These are phyloP conservation scores for Sclerotinia subarctica DNA, from an alignment of 2,329 filamentous ascomycete genomes.

Conservation along the genomic window DNA sequence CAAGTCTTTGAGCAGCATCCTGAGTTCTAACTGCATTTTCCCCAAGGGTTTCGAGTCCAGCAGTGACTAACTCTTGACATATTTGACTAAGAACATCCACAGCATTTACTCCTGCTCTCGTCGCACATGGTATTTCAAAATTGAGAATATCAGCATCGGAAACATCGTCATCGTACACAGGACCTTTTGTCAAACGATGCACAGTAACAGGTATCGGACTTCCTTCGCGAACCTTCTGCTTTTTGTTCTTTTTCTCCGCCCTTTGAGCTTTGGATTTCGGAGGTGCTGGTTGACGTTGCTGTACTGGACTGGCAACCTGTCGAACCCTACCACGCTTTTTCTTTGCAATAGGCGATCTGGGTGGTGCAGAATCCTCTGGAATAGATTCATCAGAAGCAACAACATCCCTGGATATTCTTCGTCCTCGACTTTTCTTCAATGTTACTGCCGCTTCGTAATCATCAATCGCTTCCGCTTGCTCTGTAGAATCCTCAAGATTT, in stretches of 20 bases:
- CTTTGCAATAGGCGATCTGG: slow-evolving; percentile 13
- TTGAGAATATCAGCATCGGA: slow-evolving; percentile 47
- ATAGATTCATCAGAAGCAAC: slow-evolving; percentile 41
- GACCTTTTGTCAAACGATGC: slow-evolving; percentile 55
- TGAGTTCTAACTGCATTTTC: slow-evolving; percentile 44
- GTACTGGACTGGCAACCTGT: slow-evolving; percentile 23
- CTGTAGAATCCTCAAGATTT: slow-evolving; percentile 6
- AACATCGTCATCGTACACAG: slow-evolving; percentile 43
- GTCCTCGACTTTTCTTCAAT: slow-evolving; percentile 42
- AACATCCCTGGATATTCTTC: slow-evolving; percentile 32
- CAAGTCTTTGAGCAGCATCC: slow-evolving; percentile 49
- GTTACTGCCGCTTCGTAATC: slow-evolving; percentile 40
- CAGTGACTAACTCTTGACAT: slow-evolving; percentile 58
- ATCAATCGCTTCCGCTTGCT: slow-evolving; percentile 35
- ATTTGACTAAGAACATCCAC: slow-evolving; percentile 61
- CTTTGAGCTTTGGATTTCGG: slow-evolving; percentile 30
- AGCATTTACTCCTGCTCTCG: slow-evolving; percentile 55
- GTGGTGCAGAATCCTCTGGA: slow-evolving; percentile 38
- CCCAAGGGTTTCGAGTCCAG: slow-evolving; percentile 48
- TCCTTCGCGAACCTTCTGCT: slow-evolving; percentile 34
- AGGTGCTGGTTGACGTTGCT: slow-evolving; percentile 38
- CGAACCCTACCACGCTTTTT: slow-evolving; percentile 25
- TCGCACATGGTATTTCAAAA: slow-evolving; percentile 52
- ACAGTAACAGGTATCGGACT: slow-evolving; percentile 57
- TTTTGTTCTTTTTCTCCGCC: slow-evolving; percentile 31